Base-by-base conservation (phyloP, 129 eudicot species). In the Tanacetum coccineum region DNA sequence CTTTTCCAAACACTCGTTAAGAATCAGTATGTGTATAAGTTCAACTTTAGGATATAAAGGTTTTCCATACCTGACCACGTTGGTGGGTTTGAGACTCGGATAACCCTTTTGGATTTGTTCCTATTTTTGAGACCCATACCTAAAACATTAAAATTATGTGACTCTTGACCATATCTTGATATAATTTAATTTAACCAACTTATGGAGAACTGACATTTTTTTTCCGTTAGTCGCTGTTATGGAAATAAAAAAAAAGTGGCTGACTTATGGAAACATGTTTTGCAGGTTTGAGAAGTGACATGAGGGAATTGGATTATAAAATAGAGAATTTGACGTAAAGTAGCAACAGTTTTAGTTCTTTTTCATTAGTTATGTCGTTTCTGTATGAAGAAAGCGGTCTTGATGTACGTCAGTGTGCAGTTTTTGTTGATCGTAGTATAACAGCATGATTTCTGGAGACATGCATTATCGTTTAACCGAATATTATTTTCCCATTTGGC, bases 241-340 rank as follows among this genome's bases (percentile, higher is more conserved):
- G 9, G 39, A 32, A 32, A 15, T 13, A n/a, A 25, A 58, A 58
- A 13, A 0, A 32, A 40, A 60, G 21, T 30, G 8, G 47, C 17
- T 60, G 46, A 12, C 47, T 3, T 12, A 12, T 58, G 8, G 64
- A 17, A n/a, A 18, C 51, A 18, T 64, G 54, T 62, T 19, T 20
- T 19, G 39, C 54, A 64, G 68, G 36, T 64, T 62, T 44, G 54
- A 44, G 68, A 52, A 19, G 45, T 20, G 54, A 44, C 55, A 44
- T 11, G 55, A 64, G 67, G 67, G 50, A 62, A 40, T 4, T 62
- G 20, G 67, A 39, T 36, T 36, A 36, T 62, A 39, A 15, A 4
- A 18, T 62, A 40, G 26, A 62, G 67, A 40, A 30, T 62, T 62
- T 62, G 67, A 62, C 28, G 51, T 40, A 15, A 21, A 10, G 30